A percentile compares a stretch with the other conserved stretches of the same genome.
Evolutionary conservation across 176 grass and related monocot genomes (phyloP).

Genomic region (Ampelocalamus luodianensis): DNA sequence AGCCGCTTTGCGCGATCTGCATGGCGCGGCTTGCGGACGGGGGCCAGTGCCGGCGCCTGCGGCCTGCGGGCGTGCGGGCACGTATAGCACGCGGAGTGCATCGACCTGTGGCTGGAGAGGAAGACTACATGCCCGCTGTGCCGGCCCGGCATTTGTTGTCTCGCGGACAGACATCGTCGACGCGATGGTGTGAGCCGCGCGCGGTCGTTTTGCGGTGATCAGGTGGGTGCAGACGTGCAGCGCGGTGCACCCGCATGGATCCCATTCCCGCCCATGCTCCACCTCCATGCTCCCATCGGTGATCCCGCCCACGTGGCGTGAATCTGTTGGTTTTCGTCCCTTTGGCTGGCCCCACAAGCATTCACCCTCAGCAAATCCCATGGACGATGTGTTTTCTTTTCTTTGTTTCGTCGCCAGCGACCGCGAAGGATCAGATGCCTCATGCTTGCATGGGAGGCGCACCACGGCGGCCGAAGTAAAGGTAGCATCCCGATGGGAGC

Average conservation of each 20-base stretch:
- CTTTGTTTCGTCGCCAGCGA: too few species aligned
- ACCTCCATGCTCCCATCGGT: too few species aligned
- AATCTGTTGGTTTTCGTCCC: too few species aligned
- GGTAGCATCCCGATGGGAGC: too few species aligned
- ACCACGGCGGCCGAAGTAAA: too few species aligned
- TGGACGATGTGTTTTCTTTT: too few species aligned
- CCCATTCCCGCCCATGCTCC: too few species aligned
- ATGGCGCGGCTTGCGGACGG: constrained; percentile 10
- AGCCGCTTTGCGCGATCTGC: constrained; percentile 44
- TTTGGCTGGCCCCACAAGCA: too few species aligned
- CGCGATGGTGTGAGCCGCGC: neutral
- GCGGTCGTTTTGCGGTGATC: neutral
- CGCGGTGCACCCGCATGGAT: neutral
- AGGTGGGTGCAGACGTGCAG: neutral
- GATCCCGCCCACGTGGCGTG: too few species aligned
- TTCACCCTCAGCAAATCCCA: too few species aligned
- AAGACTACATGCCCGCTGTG: constrained; percentile 43
- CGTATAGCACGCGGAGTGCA: constrained; percentile 46
- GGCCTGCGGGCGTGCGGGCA: constrained; percentile 45
- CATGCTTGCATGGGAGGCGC: too few species aligned
- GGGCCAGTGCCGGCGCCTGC: constrained; percentile 32
- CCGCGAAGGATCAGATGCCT: too few species aligned
- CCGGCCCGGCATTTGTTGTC: constrained; percentile 5
- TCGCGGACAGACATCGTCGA: constrained; percentile 31
- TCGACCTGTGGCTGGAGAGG: constrained; percentile 40